These are phyloP conservation scores for Diospyros kaki DNA, from an alignment of 148 eudicot species.

Conservation along the genomic window DNA sequence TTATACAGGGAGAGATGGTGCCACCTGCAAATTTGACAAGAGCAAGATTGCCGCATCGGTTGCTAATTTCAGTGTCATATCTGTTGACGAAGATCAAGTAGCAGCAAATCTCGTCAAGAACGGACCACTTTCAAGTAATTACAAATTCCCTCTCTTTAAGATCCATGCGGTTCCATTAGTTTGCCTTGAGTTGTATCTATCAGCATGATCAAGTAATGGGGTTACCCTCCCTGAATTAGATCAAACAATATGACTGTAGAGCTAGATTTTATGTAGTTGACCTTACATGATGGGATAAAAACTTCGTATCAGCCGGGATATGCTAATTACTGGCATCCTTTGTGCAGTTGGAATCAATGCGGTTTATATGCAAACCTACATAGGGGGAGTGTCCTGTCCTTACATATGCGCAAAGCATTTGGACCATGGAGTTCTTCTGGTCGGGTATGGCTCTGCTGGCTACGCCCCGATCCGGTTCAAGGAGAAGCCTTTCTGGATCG, in stretches of 20 bases:
- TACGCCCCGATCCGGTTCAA: constrained; percentile 58
- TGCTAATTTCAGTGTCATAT: constrained; percentile 65
- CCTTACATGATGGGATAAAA: too few relatives aligned
- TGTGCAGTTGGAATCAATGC: constrained; percentile 79
- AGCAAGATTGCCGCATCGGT: constrained; percentile 66
- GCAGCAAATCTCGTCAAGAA: constrained; percentile 78
- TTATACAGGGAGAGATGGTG: constrained; percentile 58
- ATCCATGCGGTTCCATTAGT: not conserved
- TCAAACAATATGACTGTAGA: too few relatives aligned
- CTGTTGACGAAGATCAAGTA: constrained; percentile 71
- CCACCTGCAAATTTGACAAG: constrained; percentile 69
- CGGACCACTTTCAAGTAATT: constrained; percentile 82
- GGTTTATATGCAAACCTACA: constrained; percentile 70
- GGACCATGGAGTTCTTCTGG: constrained; percentile 75
- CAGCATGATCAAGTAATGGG: not conserved
- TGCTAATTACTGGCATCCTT: not conserved
- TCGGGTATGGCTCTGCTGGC: constrained; percentile 70
- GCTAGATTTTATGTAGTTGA: too few relatives aligned
- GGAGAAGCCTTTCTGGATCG: constrained; percentile 79
- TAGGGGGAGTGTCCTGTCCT: constrained; percentile 79
- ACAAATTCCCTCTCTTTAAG: not conserved
- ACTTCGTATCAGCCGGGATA: too few relatives aligned
- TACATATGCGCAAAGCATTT: constrained; percentile 57
- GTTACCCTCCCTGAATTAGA: too few relatives aligned
- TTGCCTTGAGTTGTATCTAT: not conserved